phyloP scores from a whole-genome alignment of 2,329 filamentous ascomycete species.

The Didymella sp. region DNA sequence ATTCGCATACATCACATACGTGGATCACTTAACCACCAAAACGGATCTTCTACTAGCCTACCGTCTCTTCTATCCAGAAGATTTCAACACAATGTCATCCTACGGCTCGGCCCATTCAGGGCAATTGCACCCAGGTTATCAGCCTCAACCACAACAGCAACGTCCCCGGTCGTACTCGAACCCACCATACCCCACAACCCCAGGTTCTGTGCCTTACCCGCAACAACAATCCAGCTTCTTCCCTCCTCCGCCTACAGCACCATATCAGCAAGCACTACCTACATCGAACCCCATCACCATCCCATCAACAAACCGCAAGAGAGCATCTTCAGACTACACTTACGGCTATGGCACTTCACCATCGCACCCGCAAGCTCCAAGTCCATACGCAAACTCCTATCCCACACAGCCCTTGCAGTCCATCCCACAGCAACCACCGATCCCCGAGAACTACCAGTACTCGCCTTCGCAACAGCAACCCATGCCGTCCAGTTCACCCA shows the following conservation, averaged over 20 bases:
- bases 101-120: slow-evolving; percentile 30
- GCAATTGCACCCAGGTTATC: slow-evolving; percentile 24
- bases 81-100: slow-evolving; percentile 30
- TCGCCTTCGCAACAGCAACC: slow-evolving; percentile 1
- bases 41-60: slow-evolving; percentile 10
- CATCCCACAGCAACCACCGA: slow-evolving; percentile 20
- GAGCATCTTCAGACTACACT: slow-evolving; percentile 1
- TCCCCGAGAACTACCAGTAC: slow-evolving; percentile 4
- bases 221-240: slow-evolving; percentile 18
- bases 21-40: slow-evolving; percentile 7
- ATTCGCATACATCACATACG: slow-evolving; percentile 7
- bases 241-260: slow-evolving; percentile 11
- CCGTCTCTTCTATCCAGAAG: slow-evolving; percentile 14
- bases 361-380: neutral
- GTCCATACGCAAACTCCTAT: slow-evolving; percentile 5
- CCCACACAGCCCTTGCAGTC: slow-evolving; percentile 14
- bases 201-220: slow-evolving; percentile 14
- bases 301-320: slow-evolving; percentile 4
- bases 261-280: slow-evolving; percentile 4
- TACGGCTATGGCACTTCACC: slow-evolving; percentile 5
- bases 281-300: slow-evolving; percentile 13
- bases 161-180: slow-evolving; percentile 14
- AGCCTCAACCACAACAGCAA: slow-evolving; percentile 18
- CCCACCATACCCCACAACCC: slow-evolving; percentile 27
- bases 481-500: neutral